phyloP scores from a whole-genome alignment of 2,329 filamentous ascomycete genomes.

The Oidium heveae region DNA sequence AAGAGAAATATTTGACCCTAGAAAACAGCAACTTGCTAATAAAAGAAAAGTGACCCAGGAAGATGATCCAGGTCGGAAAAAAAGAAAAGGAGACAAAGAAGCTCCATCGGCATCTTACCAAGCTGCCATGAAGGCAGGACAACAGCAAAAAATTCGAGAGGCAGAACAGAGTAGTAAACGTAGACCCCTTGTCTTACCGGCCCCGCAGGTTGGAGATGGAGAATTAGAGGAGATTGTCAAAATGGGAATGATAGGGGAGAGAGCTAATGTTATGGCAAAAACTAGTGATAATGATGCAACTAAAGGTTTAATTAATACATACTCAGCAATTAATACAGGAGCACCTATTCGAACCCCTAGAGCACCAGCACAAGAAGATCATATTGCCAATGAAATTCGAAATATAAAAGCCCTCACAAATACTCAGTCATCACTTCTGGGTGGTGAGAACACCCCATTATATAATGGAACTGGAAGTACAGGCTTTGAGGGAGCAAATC shows the following conservation, averaged over 20 bases:
- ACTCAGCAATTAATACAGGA: conserved; percentile 52
- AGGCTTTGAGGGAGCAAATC: conserved; percentile 65
- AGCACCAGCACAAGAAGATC: conserved; percentile 78
- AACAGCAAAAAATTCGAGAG: conserved; percentile 83
- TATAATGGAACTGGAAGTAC: conserved; percentile 62
- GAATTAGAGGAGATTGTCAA: conserved; percentile 97
- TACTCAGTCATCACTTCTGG: conserved; percentile 77
- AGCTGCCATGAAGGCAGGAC: conserved; percentile 75
- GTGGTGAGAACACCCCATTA: conserved; percentile 79
- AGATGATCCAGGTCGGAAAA: conserved; percentile 58
- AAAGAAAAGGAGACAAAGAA: conserved; percentile 71
- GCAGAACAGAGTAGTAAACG: conserved; percentile 94
- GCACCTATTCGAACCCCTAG: conserved; percentile 82
- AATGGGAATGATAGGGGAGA: conserved; percentile 86
- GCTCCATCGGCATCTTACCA: conserved; percentile 54
- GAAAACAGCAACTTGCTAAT: conserved; percentile 70
- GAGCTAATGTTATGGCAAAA: conserved; percentile 49
- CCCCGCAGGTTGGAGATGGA: conserved; percentile 74
- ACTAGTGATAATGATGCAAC: conserved; percentile 68
- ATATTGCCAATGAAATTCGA: conserved; percentile 85
- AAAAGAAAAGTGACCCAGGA: conserved; percentile 84
- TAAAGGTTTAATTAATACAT: conserved; percentile 65
- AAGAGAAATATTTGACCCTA: conserved; percentile 66
- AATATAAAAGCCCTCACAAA: conserved; percentile 84
- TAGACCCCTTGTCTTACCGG: conserved; percentile 53